Percentiles rank a stretch among this genome's conserved stretches.
Evolutionary conservation across 345 rosid species (phyloP).

Genomic region (Eucalyptus curtisii): DNA sequence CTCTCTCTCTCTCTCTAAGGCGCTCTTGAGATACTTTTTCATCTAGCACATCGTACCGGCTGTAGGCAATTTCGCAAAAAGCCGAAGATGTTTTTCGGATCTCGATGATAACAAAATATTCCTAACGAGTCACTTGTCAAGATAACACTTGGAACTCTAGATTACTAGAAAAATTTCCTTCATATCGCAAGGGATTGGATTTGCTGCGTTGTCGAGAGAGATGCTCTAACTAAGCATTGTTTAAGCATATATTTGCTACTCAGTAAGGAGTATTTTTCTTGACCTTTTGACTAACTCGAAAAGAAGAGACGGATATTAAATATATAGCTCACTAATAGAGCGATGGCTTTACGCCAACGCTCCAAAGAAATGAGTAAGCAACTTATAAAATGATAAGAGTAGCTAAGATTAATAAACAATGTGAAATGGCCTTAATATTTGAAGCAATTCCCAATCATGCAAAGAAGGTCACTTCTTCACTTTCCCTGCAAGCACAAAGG

Average conservation of each 20-base stretch:
- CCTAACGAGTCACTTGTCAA: neutral
- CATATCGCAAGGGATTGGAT: neutral
- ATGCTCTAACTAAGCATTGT: neutral
- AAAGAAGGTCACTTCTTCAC: conserved; percentile 1
- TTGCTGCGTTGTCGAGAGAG: neutral
- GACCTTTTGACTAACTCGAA: too few relatives aligned
- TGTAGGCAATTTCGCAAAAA: too few relatives aligned
- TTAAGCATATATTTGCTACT: neutral
- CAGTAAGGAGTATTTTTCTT: too few relatives aligned
- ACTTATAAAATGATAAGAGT: neutral
- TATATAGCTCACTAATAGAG: neutral
- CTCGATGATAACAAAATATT: too few relatives aligned
- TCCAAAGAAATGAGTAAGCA: neutral
- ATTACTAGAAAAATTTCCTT: too few relatives aligned
- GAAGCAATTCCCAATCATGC: neutral
- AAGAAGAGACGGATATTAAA: too few relatives aligned
- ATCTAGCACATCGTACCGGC: too few relatives aligned
- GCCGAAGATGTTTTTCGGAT: too few relatives aligned
- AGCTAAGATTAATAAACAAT: neutral
- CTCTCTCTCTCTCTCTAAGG: too few relatives aligned
- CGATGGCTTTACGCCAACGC: rapidly evolving
- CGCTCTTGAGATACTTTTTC: too few relatives aligned
- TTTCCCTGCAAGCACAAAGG: conserved; percentile 51
- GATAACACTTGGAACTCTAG: neutral
- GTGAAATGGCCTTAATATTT: neutral